Percentiles rank a stretch among this genome's conserved stretches.
phyloP scores from a whole-genome alignment of 1,284 basidiomycete genomes.

The Fomitopsis pinicola region DNA sequence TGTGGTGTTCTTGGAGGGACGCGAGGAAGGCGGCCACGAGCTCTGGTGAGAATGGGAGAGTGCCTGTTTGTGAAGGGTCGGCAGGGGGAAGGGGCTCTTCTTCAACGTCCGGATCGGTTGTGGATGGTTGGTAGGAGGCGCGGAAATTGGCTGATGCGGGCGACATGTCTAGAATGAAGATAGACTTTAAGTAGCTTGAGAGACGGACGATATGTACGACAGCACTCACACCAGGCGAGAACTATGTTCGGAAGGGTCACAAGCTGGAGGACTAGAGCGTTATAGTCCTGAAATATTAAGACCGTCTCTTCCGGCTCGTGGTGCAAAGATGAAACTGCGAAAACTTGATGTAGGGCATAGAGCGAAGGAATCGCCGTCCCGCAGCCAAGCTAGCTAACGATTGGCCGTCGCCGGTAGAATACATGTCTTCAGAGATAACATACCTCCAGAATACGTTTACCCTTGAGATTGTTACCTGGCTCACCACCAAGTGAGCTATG shows the following conservation, averaged over 20 bases:
- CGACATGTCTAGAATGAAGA: slow-evolving; percentile 39
- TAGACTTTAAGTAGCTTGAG: not conserved
- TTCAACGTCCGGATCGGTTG: slow-evolving; percentile 23
- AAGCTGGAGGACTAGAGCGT: slow-evolving; percentile 76
- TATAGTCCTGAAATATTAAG: slow-evolving; percentile 94
- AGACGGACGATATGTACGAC: not conserved
- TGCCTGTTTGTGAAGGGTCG: slow-evolving; percentile 33
- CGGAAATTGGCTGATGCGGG: slow-evolving; percentile 42
- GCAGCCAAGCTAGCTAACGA: slow-evolving; percentile 73
- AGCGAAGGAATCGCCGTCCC: slow-evolving; percentile 87
- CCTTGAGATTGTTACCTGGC: slow-evolving; percentile 22
- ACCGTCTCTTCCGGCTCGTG: slow-evolving; percentile 34
- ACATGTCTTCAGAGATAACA: slow-evolving; percentile 9
- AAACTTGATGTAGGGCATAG: slow-evolving; percentile 64
- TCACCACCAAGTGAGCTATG: slow-evolving; percentile 29
- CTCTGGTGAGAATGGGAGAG: slow-evolving; percentile 58
- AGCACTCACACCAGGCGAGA: slow-evolving; percentile 74
- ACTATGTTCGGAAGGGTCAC: slow-evolving; percentile 89
- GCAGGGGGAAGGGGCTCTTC: slow-evolving; percentile 20
- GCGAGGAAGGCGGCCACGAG: slow-evolving; percentile 63
- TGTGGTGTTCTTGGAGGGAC: slow-evolving; percentile 47
- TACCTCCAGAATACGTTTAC: slow-evolving; percentile 65
- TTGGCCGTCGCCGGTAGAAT: not conserved
- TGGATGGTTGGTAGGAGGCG: slow-evolving; percentile 2
- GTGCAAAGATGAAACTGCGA: slow-evolving; percentile 32